Conservation (phyloP, 2,329 filamentous ascomycete genomes). For the Pseudogymnoascus sp. region DNA sequence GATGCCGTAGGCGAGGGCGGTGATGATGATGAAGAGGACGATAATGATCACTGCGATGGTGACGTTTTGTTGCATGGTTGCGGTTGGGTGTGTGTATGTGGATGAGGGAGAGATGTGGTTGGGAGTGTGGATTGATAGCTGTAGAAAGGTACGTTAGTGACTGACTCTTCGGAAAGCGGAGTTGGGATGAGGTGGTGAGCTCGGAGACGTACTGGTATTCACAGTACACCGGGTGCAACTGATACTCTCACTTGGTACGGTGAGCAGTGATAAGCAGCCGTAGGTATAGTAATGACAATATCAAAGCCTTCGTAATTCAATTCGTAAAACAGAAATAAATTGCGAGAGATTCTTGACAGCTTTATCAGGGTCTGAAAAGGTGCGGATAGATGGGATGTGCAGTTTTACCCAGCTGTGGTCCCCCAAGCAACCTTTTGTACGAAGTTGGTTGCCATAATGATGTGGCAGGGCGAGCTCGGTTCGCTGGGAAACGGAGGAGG, state of each 20-base stretch:
- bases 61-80: constrained; percentile 56
- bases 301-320: background rate
- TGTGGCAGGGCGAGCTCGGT: constrained; percentile 5
- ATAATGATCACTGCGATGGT: constrained; percentile 63
- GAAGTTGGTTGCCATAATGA: background rate
- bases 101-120: background rate
- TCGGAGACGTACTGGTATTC: constrained; percentile 1
- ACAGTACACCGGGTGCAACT: background rate
- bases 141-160: background rate
- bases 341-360: background rate
- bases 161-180: background rate
- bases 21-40: constrained; percentile 55
- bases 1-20: constrained; percentile 54
- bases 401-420: background rate
- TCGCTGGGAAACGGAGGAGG: constrained; percentile 5
- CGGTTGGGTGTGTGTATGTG: constrained; percentile 18
- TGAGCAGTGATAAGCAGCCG: background rate
- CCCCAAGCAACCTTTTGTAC: constrained; percentile 7
- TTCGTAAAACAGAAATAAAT: background rate
- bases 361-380: constrained; percentile 5
- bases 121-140: background rate
- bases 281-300: background rate
- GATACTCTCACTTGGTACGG: background rate
- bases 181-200: background rate
- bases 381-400: constrained; percentile 5